Evolutionary conservation across 2,329 filamentous ascomycete species (phyloP), one percentile per base, ranked within the genome.

Genomic region (Claviceps sp.): DNA sequence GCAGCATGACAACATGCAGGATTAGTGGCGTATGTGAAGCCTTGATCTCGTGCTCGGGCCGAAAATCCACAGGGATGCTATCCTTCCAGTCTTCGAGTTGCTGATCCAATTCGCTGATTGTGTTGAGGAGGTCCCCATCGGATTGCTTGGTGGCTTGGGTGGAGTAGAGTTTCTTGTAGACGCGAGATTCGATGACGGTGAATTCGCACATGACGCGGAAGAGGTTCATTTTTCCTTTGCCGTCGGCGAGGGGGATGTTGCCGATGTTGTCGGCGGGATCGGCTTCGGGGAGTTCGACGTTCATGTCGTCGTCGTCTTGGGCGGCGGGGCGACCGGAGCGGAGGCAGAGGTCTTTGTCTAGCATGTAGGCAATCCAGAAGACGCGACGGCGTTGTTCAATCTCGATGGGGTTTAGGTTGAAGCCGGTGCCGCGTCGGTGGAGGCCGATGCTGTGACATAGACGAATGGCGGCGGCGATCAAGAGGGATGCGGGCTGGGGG

Each of bases 1-100:
- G 93, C 53, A 98, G 72, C 65, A 95, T 88, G 55, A 95, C 90
- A 50, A 98, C 82, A 58, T 97, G 91, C 20, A 98, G 74, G 20
- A 97, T 90, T n/a, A 97, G 75, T 1, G 91, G 90, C 0, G 89
- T 94, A 65, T 96, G 88, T 0, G 85, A 86, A 0, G 88, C 88
- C 66, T 89, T 90, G 67, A 98, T 97, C 67, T 96, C 90, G 64
- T 96, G 84, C 67, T 97, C 93, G 0, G 93, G 93, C n/a, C 93
- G 81, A 70, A 96, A 97, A 62, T 97, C 93, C 53, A 95, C 78
- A 2, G 93, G 91, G 51, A 98, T 97, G 50, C 78, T 82, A 63
- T 97, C 90, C 72, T 97, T 97, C 93, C 93, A 98, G 51, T 88
- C 84, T 65, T 98, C 93, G 4, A 98, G 60, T 61, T 89, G 82